Percentiles rank a stretch among this genome's conserved stretches.
Conservation (phyloP, 1,284 basidiomycete genomes). For the Pyrrhoderma noxium region DNA sequence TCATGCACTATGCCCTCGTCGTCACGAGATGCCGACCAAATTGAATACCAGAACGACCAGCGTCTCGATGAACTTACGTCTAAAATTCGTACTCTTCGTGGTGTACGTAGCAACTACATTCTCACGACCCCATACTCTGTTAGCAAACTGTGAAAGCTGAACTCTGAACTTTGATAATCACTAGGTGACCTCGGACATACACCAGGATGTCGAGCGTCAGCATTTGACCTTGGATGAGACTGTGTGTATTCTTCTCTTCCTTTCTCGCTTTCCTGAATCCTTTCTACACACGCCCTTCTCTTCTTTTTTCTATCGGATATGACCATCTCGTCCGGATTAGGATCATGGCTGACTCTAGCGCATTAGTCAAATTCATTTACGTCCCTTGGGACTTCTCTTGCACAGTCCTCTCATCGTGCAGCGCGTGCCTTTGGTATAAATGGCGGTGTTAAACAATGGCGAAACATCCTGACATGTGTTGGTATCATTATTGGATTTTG, state of each 20-base stretch:
- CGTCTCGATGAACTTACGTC: slow-evolving; percentile 73
- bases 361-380: slow-evolving; percentile 57
- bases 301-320: too few relatives aligned
- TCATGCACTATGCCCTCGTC: slow-evolving; percentile 12
- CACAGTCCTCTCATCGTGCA: slow-evolving; percentile 57
- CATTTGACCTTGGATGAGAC: slow-evolving; percentile 69
- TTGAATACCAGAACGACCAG: slow-evolving; percentile 76
- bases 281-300: neutral
- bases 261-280: slow-evolving; percentile 2
- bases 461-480: slow-evolving; percentile 55
- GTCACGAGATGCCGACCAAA: slow-evolving; percentile 40
- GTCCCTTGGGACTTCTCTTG: slow-evolving; percentile 52
- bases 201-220: slow-evolving; percentile 76
- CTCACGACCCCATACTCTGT: neutral
- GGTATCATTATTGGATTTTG: slow-evolving; percentile 36
- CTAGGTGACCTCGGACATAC: slow-evolving; percentile 73
- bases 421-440: slow-evolving; percentile 59
- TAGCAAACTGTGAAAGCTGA: neutral
- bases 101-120: slow-evolving; percentile 38
- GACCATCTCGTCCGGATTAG: neutral
- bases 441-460: slow-evolving; percentile 58
- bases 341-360: neutral
- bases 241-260: slow-evolving; percentile 34
- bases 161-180: neutral
- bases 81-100: slow-evolving; percentile 69